Conservation (phyloP, 345 rosid species). For the Aurinia saxatilis region DNA sequence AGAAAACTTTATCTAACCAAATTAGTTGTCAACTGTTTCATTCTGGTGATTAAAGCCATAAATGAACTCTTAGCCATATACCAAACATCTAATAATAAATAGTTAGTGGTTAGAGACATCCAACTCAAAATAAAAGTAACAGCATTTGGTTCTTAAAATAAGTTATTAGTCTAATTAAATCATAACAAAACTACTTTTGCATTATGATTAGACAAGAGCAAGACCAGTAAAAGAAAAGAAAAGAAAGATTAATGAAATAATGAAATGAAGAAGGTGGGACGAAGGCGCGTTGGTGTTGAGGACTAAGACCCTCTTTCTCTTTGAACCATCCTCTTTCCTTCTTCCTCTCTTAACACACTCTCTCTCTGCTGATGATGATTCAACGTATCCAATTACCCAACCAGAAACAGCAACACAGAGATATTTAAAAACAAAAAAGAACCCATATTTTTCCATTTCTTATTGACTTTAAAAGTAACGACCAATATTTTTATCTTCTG, state of each 20-base stretch:
- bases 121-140: not conserved
- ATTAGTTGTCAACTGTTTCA: not conserved
- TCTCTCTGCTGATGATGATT: no score
- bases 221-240: no score
- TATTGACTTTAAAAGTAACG: slow-evolving; percentile 14
- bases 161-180: not conserved
- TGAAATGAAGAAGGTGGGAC: slow-evolving; percentile 27
- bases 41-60: not conserved
- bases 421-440: not conserved
- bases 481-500: not conserved
- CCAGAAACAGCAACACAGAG: slow-evolving; percentile 19
- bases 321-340: slow-evolving; percentile 14
- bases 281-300: slow-evolving; percentile 18
- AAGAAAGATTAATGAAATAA: not conserved
- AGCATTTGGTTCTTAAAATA: not conserved
- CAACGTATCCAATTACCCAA: slow-evolving; percentile 19
- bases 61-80: not conserved
- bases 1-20: not conserved
- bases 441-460: slow-evolving; percentile 5
- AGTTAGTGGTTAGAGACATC: not conserved
- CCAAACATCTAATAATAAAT: not conserved
- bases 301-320: no score
- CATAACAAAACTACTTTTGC: not conserved
- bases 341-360: slow-evolving; percentile 6
- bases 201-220: not conserved